Conservation (phyloP, 23 red algal genomes). For the Cyanidium caldarium region DNA sequence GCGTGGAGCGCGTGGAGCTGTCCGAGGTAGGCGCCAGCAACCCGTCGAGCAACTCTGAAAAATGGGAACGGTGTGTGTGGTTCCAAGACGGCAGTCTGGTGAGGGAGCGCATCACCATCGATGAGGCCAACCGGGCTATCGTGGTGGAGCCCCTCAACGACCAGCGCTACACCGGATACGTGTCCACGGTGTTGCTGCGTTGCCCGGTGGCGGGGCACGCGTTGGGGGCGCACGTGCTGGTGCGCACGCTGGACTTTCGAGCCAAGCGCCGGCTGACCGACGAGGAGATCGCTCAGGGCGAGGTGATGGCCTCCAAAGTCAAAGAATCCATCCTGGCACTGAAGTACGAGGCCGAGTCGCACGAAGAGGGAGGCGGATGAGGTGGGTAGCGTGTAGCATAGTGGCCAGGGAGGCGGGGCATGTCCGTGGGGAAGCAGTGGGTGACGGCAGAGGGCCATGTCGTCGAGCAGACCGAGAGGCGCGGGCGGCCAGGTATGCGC, state of each 20-base stretch:
- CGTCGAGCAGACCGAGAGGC: no score
- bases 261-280: not conserved
- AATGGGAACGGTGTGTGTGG: not conserved
- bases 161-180: not conserved
- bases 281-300: constrained; percentile 1
- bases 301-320: not conserved
- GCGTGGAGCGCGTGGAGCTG: not conserved
- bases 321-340: not conserved
- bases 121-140: not conserved
- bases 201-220: not conserved
- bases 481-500: no score
- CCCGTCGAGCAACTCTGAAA: not conserved
- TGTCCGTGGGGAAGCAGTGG: no score
- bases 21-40: not conserved
- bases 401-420: no score
- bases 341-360: not conserved
- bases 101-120: not conserved
- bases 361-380: no score
- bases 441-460: no score
- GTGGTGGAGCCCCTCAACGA: not conserved
- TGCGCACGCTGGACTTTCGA: not conserved
- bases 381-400: no score
- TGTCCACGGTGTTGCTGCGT: not conserved
- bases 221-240: not conserved
- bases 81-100: not conserved